phyloP scores from a whole-genome alignment of 2,329 filamentous ascomycete genomes.

The Colletotrichum tamarilloi region DNA sequence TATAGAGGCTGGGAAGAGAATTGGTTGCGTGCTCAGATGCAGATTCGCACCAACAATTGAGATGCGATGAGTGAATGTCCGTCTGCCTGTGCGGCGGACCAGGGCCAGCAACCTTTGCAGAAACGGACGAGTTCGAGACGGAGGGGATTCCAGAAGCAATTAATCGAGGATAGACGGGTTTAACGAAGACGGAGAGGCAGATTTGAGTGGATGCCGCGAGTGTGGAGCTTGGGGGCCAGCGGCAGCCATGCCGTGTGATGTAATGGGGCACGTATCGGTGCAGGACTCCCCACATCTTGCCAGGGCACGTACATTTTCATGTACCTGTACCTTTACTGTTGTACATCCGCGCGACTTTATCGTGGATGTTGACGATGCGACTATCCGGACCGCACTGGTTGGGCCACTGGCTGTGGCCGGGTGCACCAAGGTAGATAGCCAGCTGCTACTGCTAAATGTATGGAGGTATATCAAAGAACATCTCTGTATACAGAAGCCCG shows the following conservation, averaged over 20 bases:
- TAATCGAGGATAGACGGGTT: not conserved
- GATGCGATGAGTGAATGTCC: not conserved
- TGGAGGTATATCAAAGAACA: too few species aligned
- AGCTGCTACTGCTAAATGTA: too few species aligned
- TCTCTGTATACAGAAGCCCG: not conserved
- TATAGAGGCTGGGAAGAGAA: too few species aligned
- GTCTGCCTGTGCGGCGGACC: not conserved
- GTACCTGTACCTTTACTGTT: not conserved
- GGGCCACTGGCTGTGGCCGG: not conserved
- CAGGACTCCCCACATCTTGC: not conserved
- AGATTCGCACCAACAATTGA: not conserved
- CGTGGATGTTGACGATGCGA: not conserved
- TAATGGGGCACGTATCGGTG: slow-evolving; percentile 16
- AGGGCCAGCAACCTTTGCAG: not conserved
- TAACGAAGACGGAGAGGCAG: slow-evolving; percentile 10
- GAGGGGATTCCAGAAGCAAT: not conserved
- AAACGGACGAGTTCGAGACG: not conserved
- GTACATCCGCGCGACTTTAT: not conserved
- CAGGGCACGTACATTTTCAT: not conserved
- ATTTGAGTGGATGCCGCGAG: not conserved
- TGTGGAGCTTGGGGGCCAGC: not conserved
- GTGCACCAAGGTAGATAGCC: not conserved
- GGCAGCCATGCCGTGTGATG: slow-evolving; percentile 7
- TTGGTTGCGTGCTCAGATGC: not conserved
- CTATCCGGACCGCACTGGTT: not conserved